phyloP scores from a whole-genome alignment of 352 stramenopile genomes.

The Globisporangium nagaii region DNA sequence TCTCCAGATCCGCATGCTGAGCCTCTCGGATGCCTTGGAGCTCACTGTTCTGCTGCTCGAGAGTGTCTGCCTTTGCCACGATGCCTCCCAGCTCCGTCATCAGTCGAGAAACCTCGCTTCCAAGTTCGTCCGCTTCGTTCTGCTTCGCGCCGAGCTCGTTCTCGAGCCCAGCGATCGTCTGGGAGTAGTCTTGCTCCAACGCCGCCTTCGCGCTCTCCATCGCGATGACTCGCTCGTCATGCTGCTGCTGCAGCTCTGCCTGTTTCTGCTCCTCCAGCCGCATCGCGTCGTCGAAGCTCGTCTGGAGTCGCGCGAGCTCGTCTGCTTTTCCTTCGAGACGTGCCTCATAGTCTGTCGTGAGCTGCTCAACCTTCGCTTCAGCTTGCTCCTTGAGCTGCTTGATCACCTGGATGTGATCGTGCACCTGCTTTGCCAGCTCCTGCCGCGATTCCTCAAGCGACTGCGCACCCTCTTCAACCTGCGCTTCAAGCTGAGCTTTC shows the following conservation, averaged over 20 bases:
- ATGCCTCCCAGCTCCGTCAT: not conserved
- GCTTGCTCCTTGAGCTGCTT: not conserved
- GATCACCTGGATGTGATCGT: not conserved
- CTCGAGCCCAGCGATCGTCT: slow-evolving; percentile 12
- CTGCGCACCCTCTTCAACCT: not conserved
- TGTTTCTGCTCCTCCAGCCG: slow-evolving; percentile 13
- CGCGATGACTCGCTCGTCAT: slow-evolving; percentile 8
- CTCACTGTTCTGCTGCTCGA: not conserved
- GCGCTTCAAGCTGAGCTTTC: slow-evolving; percentile 1
- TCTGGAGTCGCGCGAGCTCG: slow-evolving; percentile 2
- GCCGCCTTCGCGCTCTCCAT: not conserved
- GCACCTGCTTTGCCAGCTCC: not conserved
- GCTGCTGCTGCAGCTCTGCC: slow-evolving; percentile 13
- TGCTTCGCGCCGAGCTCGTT: not conserved
- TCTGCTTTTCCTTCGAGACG: slow-evolving; percentile 1
- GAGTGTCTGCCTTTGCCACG: not conserved
- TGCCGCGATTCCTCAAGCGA: not conserved
- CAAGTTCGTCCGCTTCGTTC: slow-evolving; percentile 11
- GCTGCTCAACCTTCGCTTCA: not conserved
- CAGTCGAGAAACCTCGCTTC: not conserved
- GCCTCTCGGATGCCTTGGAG: not conserved
- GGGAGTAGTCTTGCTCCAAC: slow-evolving; percentile 11
- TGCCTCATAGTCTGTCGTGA: not conserved
- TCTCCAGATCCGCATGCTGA: not conserved
- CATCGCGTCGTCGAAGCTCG: not conserved